phyloP scores from a whole-genome alignment of 2,329 filamentous ascomycete species.

The Fusarium piperis region DNA sequence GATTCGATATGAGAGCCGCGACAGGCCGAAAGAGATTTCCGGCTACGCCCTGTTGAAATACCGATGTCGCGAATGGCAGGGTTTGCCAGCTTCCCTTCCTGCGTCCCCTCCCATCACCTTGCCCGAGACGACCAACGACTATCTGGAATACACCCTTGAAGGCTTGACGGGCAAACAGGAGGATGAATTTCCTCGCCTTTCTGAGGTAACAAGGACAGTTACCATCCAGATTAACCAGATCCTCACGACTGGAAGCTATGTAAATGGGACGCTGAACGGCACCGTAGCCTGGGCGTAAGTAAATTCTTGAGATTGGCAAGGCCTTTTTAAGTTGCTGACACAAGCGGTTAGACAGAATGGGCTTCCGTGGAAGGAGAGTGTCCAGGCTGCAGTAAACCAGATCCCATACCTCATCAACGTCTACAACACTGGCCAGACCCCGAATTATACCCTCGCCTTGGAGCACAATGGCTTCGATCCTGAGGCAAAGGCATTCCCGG shows the following conservation, averaged over 20 bases:
- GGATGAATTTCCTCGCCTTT: constrained; percentile 48
- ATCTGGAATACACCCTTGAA: constrained; percentile 55
- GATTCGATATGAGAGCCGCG: constrained; percentile 29
- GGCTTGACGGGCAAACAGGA: neutral
- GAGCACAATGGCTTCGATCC: constrained; percentile 65
- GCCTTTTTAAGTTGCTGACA: neutral
- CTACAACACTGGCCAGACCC: constrained; percentile 39
- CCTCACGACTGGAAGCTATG: constrained; percentile 43
- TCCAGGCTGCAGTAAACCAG: constrained; percentile 18
- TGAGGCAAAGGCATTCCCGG: constrained; percentile 59
- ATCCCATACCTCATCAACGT: constrained; percentile 28
- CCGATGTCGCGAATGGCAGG: neutral
- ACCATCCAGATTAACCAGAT: constrained; percentile 57
- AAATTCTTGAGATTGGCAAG: accelerated
- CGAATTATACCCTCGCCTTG: constrained; percentile 61
- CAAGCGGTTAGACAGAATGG: constrained; percentile 3
- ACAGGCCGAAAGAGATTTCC: constrained; percentile 11
- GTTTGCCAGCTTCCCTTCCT: constrained; percentile 8
- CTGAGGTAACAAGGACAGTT: constrained; percentile 61
- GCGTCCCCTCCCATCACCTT: constrained; percentile 41
- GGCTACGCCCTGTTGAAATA: constrained; percentile 27
- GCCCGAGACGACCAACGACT: constrained; percentile 48
- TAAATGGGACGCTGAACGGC: constrained; percentile 26
- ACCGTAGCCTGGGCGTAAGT: constrained; percentile 26
- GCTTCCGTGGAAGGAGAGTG: constrained; percentile 23